phyloP scores from a whole-genome alignment of 257 asterid species.

The Solanum bukasovii region DNA sequence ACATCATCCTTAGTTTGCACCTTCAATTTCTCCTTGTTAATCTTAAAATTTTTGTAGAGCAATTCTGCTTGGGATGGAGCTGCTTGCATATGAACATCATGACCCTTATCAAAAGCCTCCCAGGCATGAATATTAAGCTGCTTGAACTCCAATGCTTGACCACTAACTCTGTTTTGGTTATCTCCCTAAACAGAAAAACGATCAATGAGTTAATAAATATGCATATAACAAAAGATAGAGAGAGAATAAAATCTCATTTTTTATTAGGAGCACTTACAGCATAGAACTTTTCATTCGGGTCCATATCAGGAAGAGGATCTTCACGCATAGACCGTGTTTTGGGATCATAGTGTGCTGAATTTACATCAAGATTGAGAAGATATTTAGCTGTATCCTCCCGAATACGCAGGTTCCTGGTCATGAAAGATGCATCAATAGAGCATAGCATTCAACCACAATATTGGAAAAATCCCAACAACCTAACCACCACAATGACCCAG shows the following conservation, averaged over 20 bases:
- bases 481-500: neutral
- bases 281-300: constrained; percentile 89
- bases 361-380: constrained; percentile 89
- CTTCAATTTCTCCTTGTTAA: constrained; percentile 76
- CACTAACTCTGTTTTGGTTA: constrained; percentile 75
- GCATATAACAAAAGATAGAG: neutral
- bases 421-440: neutral
- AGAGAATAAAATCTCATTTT: neutral
- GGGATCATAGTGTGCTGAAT: constrained; percentile 94
- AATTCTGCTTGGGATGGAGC: constrained; percentile 98
- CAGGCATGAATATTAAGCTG: constrained; percentile 88
- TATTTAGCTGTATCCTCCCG: constrained; percentile 95
- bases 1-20: constrained; percentile 66
- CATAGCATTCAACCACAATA: neutral
- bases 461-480: neutral
- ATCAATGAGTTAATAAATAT: neutral
- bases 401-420: constrained; percentile 73
- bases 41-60: constrained; percentile 63
- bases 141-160: constrained; percentile 96
- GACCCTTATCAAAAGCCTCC: constrained; percentile 97
- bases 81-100: constrained; percentile 95
- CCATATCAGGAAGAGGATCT: constrained; percentile 95
- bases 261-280: constrained; percentile 34
- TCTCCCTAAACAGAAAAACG: constrained; percentile 46
- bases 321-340: constrained; percentile 98